Percentiles rank a stretch among this genome's conserved stretches.
phyloP scores from a whole-genome alignment of 306 rosid species.

The Pterocarpus santalinus region DNA sequence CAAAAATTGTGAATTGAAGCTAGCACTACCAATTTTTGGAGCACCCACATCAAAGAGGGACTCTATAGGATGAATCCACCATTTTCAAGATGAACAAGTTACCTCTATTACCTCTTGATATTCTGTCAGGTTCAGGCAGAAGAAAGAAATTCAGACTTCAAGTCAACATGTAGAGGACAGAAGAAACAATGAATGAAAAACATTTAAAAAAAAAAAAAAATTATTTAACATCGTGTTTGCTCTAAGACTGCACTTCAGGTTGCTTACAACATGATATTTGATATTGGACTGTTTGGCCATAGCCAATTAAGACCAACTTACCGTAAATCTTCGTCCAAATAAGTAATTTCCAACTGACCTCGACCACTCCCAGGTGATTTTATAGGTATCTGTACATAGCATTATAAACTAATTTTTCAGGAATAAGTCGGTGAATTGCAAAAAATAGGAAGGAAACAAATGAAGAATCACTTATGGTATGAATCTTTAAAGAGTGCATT shows the following conservation, averaged over 20 bases:
- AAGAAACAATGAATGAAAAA: neutral
- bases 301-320: slow-evolving; percentile 34
- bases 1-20: neutral
- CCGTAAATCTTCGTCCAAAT: slow-evolving; percentile 88
- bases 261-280: too few species aligned
- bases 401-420: slow-evolving; percentile 27
- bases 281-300: too few species aligned
- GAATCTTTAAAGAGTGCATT: slow-evolving; percentile 15
- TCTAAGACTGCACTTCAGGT: too few species aligned
- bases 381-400: slow-evolving; percentile 70
- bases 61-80: slow-evolving; percentile 86
- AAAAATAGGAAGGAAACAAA: neutral
- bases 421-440: slow-evolving; percentile 16
- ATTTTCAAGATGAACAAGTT: slow-evolving; percentile 86
- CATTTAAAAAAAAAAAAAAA: neutral
- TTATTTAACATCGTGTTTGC: neutral
- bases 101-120: slow-evolving; percentile 86
- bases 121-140: slow-evolving; percentile 57
- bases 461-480: neutral
- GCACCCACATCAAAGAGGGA: slow-evolving; percentile 63
- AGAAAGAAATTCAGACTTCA: slow-evolving; percentile 28
- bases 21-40: slow-evolving; percentile 6
- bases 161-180: neutral
- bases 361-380: slow-evolving; percentile 88
- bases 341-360: slow-evolving; percentile 84